Conservation (phyloP, 1,284 basidiomycete genomes). For the Sphagnurus paluster region DNA sequence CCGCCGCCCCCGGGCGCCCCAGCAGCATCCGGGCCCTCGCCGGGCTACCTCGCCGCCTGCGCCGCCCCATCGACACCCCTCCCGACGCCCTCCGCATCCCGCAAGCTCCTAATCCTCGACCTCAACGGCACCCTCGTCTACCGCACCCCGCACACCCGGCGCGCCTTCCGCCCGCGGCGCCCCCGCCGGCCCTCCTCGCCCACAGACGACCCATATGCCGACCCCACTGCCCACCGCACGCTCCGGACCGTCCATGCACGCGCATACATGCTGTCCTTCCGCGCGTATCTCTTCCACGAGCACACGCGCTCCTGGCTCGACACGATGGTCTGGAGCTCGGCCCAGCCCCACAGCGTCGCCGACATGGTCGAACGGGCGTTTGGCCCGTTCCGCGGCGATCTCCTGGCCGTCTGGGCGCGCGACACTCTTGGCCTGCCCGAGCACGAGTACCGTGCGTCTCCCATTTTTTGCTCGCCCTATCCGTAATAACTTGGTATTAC, state of each 20-base stretch:
- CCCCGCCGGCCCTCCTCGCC: constrained; percentile 6
- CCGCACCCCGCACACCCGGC: constrained; percentile 45
- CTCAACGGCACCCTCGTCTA: constrained; percentile 83
- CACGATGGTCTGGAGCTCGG: constrained; percentile 87
- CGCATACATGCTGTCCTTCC: constrained; percentile 71
- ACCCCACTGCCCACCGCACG: constrained; percentile 20
- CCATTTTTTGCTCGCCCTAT: constrained; percentile 11
- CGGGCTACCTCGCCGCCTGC: constrained; percentile 40
- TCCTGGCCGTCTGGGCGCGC: constrained; percentile 76
- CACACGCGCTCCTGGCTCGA: constrained; percentile 64
- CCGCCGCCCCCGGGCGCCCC: neutral
- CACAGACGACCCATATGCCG: constrained; percentile 20
- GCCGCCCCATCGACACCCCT: constrained; percentile 33
- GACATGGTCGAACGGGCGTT: constrained; percentile 70
- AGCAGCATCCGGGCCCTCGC: constrained; percentile 1
- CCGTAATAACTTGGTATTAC: neutral
- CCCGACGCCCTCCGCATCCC: constrained; percentile 32
- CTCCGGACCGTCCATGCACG: constrained; percentile 52
- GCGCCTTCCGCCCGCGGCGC: constrained; percentile 13
- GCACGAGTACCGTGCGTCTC: constrained; percentile 60
- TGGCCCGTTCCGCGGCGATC: constrained; percentile 37
- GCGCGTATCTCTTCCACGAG: constrained; percentile 61
- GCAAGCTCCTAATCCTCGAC: constrained; percentile 80
- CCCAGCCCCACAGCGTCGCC: constrained; percentile 76
- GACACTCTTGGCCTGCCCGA: constrained; percentile 68